phyloP scores from a whole-genome alignment of 768 basidiomycete genomes.

The Mycena capillaripes region DNA sequence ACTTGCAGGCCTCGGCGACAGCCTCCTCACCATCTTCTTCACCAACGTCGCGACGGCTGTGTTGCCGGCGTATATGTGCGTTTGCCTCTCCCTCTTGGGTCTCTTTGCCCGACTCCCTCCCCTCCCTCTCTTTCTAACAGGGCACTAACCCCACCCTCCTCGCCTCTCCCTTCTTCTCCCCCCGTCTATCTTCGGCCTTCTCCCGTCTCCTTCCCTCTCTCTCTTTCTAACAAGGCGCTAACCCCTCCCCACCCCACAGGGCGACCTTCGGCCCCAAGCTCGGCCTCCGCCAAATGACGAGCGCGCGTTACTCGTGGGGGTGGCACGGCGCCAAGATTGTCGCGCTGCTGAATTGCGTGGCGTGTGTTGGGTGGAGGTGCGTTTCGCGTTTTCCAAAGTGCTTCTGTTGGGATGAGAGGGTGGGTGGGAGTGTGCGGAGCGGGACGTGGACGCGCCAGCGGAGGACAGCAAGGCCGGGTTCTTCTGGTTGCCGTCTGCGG shows the following conservation, averaged over 20 bases:
- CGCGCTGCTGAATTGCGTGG: slow-evolving; percentile 54
- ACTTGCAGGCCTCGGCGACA: slow-evolving; percentile 46
- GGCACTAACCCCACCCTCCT: too few relatives aligned
- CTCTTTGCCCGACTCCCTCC: not conserved
- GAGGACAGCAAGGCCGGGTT: too few relatives aligned
- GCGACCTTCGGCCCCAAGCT: slow-evolving; percentile 53
- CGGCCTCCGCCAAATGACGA: slow-evolving; percentile 59
- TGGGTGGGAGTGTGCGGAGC: too few relatives aligned
- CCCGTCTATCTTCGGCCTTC: not conserved
- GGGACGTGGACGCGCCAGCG: too few relatives aligned
- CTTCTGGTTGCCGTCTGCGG: too few relatives aligned
- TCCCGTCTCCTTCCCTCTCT: not conserved
- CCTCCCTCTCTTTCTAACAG: not conserved
- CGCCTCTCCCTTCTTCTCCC: too few relatives aligned
- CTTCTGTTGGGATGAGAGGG: not conserved
- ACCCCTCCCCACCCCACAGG: slow-evolving; percentile 7
- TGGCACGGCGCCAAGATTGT: slow-evolving; percentile 38
- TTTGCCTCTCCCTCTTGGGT: not conserved
- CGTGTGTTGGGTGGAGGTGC: slow-evolving; percentile 57
- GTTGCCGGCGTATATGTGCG: slow-evolving; percentile 49
- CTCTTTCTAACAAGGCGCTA: too few relatives aligned
- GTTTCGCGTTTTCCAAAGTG: not conserved
- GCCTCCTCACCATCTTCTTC: slow-evolving; percentile 55
- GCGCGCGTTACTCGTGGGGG: slow-evolving; percentile 57
- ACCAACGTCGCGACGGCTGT: slow-evolving; percentile 52